Evolutionary conservation across 345 rosid genomes (phyloP), one percentile per base, ranked within the genome.

Genomic region (Acer negundo): DNA sequence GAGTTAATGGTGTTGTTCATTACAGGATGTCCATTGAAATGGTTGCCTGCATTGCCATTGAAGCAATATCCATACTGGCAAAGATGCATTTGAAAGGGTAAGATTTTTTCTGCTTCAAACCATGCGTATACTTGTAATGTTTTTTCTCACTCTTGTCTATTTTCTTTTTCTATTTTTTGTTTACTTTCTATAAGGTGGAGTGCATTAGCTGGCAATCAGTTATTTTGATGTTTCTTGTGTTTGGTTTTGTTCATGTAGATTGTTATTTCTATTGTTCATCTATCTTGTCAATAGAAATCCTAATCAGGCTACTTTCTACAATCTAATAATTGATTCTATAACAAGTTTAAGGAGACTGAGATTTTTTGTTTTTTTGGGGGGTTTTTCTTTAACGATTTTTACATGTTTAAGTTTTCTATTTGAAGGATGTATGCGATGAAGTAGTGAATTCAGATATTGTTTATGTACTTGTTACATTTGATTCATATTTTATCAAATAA

Each of bases 11-110:
- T 79, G 17, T 65, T 84, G 53, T 69, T 71, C 58, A 65, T 65
- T 72, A 24, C 91, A 92, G 94, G 66, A 92, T 92, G 94, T 86
- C 97, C n/a, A 70, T 76, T 69, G 94, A 92, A 78, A 87, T 92
- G 97, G 93, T 92, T 78, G 97, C 88, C 17, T 92, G 97, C 84
- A 89, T 92, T 84, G 94, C 93, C 47, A 77, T 90, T 74, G 94
- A 92, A 85, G 92, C 97, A 59, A 81, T 92, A 80, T 92, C 97
- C 10, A 92, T 92, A 82, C 77, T 92, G 84, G 91, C 89, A 80
- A 87, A 89, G 82, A 76, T 92, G 85, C 97, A 92, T 71, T 84
- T 87, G 13, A 87, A 51, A 84, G 97, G 97, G 97, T 92, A 82
- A 77, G 75, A 15, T 71, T 23, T 78, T 51, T 70, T 53, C 11